phyloP scores from a whole-genome alignment of 345 rosid genomes.

The Brassica juncea region DNA sequence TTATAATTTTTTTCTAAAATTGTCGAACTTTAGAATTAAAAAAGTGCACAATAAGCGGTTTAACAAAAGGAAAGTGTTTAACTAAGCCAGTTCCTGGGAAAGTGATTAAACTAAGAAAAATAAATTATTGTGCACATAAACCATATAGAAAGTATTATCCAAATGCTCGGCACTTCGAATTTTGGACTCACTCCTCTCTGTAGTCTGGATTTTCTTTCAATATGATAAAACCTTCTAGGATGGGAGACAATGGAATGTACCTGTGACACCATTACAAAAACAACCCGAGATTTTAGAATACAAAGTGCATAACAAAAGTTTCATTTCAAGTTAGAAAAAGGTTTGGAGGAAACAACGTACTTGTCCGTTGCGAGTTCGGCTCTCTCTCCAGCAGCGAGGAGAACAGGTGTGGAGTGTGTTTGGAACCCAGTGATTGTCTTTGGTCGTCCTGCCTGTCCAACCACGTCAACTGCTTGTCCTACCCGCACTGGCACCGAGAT shows the following conservation, averaged over 20 bases:
- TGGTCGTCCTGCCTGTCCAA: slow-evolving; percentile 95
- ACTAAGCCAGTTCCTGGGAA: slow-evolving; percentile 6
- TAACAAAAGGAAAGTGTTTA: not conserved
- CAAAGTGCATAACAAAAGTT: not conserved
- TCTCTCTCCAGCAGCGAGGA: slow-evolving; percentile 91
- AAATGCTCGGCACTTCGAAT: not conserved
- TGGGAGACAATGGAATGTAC: slow-evolving; percentile 84
- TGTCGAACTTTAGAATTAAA: slow-evolving; percentile 8
- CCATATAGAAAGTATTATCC: not conserved
- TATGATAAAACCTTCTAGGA: slow-evolving; percentile 90
- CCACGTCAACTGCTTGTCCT: slow-evolving; percentile 97
- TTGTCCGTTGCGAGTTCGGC: slow-evolving; percentile 95
- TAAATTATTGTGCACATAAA: slow-evolving; percentile 2
- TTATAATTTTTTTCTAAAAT: not conserved
- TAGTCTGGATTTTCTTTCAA: slow-evolving; percentile 82
- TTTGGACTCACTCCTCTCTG: slow-evolving; percentile 53
- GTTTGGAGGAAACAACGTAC: slow-evolving; percentile 44
- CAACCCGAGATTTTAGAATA: not conserved
- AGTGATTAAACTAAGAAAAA: slow-evolving; percentile 9
- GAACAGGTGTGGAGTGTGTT: slow-evolving; percentile 94
- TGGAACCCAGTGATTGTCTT: slow-evolving; percentile 96
- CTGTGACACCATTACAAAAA: slow-evolving; percentile 35
- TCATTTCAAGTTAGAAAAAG: not conserved
- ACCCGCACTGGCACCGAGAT: slow-evolving; percentile 84
- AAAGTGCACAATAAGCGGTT: slow-evolving; percentile 21